These are phyloP conservation scores for Sedum album DNA, from an alignment of 164 flowering plant genomes.

Conservation along the genomic window DNA sequence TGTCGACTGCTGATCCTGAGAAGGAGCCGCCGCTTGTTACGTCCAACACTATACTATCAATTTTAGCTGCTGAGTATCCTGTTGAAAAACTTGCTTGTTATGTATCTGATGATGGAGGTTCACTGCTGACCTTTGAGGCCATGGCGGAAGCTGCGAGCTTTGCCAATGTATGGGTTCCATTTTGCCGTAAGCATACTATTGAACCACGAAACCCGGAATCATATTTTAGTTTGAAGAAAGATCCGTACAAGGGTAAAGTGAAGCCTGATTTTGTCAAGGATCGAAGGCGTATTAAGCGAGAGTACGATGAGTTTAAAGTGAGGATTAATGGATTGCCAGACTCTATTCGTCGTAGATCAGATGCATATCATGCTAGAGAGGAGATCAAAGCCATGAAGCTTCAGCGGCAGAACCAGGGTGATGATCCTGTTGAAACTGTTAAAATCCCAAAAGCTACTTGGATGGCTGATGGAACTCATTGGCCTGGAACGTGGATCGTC, in stretches of 20 bases:
- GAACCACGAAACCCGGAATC: slow-evolving; percentile 71
- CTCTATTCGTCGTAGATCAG: slow-evolving; percentile 61
- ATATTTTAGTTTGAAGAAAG: slow-evolving; percentile 56
- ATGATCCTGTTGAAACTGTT: slow-evolving; percentile 38
- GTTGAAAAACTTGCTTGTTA: slow-evolving; percentile 69
- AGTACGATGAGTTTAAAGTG: slow-evolving; percentile 73
- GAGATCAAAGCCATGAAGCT: slow-evolving; percentile 55
- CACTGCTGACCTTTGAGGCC: slow-evolving; percentile 66
- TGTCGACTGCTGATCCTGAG: slow-evolving; percentile 92
- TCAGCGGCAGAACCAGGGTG: slow-evolving; percentile 38
- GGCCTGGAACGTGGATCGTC: slow-evolving; percentile 70
- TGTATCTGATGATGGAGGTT: slow-evolving; percentile 74
- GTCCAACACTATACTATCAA: slow-evolving; percentile 62
- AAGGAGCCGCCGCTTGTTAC: slow-evolving; percentile 81
- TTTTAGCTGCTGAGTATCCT: slow-evolving; percentile 58
- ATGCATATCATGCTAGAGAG: slow-evolving; percentile 62
- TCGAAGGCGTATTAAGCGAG: slow-evolving; percentile 62
- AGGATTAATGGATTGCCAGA: slow-evolving; percentile 63
- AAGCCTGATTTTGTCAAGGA: slow-evolving; percentile 60
- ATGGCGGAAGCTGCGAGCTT: slow-evolving; percentile 81
- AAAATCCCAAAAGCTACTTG: slow-evolving; percentile 67
- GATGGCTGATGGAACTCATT: slow-evolving; percentile 80
- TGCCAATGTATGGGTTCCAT: slow-evolving; percentile 62
- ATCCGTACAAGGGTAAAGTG: slow-evolving; percentile 64
- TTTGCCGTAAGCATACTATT: slow-evolving; percentile 60